Evolutionary conservation across 768 basidiomycete species (phyloP).

Genomic region (Lyophyllum decastes): DNA sequence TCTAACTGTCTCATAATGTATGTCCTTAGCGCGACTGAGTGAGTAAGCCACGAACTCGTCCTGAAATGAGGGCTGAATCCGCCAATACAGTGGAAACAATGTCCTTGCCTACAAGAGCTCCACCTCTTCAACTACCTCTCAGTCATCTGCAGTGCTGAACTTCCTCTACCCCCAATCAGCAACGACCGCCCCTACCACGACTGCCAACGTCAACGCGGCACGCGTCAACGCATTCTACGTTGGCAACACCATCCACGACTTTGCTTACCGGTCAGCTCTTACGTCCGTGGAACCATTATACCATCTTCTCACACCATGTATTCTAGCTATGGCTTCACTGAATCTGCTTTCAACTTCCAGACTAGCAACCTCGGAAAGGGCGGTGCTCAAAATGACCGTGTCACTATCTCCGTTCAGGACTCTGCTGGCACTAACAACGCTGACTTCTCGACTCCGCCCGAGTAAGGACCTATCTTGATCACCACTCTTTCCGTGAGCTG

Average conservation of each 20-base stretch:
- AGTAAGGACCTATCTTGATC: slow-evolving; percentile 33
- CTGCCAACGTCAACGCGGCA: slow-evolving; percentile 52
- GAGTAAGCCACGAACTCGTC: too few relatives aligned
- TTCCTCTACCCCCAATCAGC: slow-evolving; percentile 40
- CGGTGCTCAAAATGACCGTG: slow-evolving; percentile 48
- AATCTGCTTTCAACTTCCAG: slow-evolving; percentile 46
- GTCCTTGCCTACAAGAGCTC: slow-evolving; percentile 32
- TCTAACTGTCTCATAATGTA: slow-evolving; percentile 5
- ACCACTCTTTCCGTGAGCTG: background rate
- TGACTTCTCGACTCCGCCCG: slow-evolving; percentile 43
- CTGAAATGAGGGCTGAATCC: background rate
- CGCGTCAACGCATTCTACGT: slow-evolving; percentile 60
- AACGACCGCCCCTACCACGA: slow-evolving; percentile 25
- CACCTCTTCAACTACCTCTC: slow-evolving; percentile 32
- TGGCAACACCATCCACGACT: slow-evolving; percentile 61
- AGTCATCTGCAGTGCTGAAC: slow-evolving; percentile 35
- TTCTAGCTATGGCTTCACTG: slow-evolving; percentile 51
- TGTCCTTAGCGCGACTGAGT: slow-evolving; percentile 6
- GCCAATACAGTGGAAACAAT: slow-evolving; percentile 33
- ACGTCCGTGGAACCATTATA: background rate
- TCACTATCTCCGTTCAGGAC: slow-evolving; percentile 55
- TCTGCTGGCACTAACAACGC: slow-evolving; percentile 44
- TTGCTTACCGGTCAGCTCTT: slow-evolving; percentile 32
- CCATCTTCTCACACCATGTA: background rate
- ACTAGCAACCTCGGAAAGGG: slow-evolving; percentile 54